Evolutionary conservation across 495 filamentous ascomycete species (phyloP), one percentile per base, ranked within the genome.

Genomic region (Aspergillus nanangensis): DNA sequence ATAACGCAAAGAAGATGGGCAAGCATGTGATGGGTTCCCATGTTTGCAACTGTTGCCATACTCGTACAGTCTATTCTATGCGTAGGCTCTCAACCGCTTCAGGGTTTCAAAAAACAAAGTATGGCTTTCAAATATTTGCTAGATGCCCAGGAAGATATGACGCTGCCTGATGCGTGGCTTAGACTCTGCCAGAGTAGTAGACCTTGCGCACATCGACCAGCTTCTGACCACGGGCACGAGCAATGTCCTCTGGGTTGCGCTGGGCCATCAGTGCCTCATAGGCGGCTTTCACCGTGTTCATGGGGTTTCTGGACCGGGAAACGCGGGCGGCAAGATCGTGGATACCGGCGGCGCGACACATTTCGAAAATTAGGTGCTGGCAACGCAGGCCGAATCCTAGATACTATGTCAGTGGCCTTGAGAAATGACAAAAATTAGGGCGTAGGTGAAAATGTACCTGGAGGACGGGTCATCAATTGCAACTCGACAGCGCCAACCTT

Each of bases 281-380:
- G 22, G 86, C 80, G 11, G 93, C 92, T 72, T 96, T 96, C 55
- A 95, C 83, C 11, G 89, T 85, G 69, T 99, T 99, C 89, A 97
- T 94, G 43, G 85, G 86, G 75, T 96, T 99, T 45, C 89, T 72
- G 19, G 85, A 83, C 19, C 89, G 78, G 35, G 79, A 79, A 34
- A 94, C 86, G 27, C 77, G 77, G 14, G 88, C 93, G 5, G 88
- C 78, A 11, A 99, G 77, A 61, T 99, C 93, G 27, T 79, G 69
- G 54, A 99, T 86, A 50, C 93, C 93, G 24, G 82, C 82, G 27
- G 80, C 78, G 40, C 87, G 82, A 54, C 84, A 87, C 71, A 99
- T 91, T 63, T 96, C 90, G 64, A 87, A 96, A 60, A 97, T 93
- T 50, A 89, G 78, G 58, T 88, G 79, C 52, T 94, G 87, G 60